phyloP scores from a whole-genome alignment of 2,329 filamentous ascomycete species.

The Colletotrichum spinosum region DNA sequence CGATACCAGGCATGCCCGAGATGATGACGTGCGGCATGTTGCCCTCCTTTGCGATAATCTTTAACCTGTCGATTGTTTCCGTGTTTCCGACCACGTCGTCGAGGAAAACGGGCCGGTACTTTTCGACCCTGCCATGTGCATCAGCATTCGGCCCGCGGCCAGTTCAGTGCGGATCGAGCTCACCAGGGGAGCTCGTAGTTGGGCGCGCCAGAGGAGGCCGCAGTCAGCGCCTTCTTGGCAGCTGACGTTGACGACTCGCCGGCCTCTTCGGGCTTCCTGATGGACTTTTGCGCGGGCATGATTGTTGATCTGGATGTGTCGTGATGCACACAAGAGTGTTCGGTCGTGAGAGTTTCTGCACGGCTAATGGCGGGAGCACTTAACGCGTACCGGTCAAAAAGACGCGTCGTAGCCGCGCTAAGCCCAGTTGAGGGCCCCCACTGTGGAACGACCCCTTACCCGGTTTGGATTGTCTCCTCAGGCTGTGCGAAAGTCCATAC shows the following conservation, averaged over 20 bases:
- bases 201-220: conserved; percentile 60
- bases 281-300: conserved; percentile 55
- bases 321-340: neutral
- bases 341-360: conserved; percentile 10
- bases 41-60: conserved; percentile 97
- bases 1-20: conserved; percentile 98
- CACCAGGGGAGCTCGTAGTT: conserved; percentile 87
- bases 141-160: conserved; percentile 27
- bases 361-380: conserved; percentile 27
- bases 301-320: neutral
- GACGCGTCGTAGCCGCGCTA: conserved; percentile 33
- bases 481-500: too few species aligned
- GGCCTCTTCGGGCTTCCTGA: conserved; percentile 60
- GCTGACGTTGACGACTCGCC: conserved; percentile 73
- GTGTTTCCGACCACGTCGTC: conserved; percentile 98
- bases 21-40: conserved; percentile 99
- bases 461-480: too few species aligned
- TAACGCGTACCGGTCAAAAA: conserved; percentile 36
- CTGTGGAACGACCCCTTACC: too few species aligned
- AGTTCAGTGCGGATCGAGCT: conserved; percentile 29
- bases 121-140: conserved; percentile 82
- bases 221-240: conserved; percentile 65
- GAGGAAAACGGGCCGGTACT: conserved; percentile 93
- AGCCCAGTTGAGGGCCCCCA: neutral
- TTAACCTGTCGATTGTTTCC: conserved; percentile 95